Evolutionary conservation across 2,329 filamentous ascomycete species (phyloP).

Genomic region (Onygenales sp.): DNA sequence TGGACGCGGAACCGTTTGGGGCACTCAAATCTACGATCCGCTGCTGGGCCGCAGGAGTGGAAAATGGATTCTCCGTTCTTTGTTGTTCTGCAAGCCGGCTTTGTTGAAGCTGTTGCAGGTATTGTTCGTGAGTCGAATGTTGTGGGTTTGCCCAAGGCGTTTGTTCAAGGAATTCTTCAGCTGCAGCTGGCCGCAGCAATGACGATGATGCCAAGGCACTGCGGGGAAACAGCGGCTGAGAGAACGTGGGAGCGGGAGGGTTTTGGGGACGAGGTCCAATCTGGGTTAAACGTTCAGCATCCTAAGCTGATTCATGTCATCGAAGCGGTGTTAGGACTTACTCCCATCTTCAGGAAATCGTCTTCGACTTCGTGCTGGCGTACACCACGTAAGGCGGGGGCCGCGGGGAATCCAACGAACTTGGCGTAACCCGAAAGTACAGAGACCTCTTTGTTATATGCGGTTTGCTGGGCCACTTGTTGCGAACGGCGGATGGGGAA

Average conservation of each 20-base stretch:
- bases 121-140: constrained; percentile 56
- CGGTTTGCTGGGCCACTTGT: constrained; percentile 73
- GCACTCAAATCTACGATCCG: constrained; percentile 33
- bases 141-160: constrained; percentile 91
- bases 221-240: constrained; percentile 17
- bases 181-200: constrained; percentile 46
- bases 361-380: constrained; percentile 67
- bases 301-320: not conserved
- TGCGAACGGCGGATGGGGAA: constrained; percentile 69
- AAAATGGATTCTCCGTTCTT: constrained; percentile 24
- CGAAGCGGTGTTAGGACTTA: constrained; percentile 38
- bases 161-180: constrained; percentile 79
- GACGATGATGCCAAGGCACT: constrained; percentile 24
- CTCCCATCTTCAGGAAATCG: constrained; percentile 81
- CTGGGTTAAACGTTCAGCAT: constrained; percentile 7
- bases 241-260: constrained; percentile 1
- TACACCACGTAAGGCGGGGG: constrained; percentile 70
- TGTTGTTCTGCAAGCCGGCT: constrained; percentile 24
- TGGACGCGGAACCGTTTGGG: constrained; percentile 37
- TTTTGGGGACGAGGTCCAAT: not conserved
- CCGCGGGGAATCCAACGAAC: constrained; percentile 91
- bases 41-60: constrained; percentile 36
- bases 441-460: constrained; percentile 92
- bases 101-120: constrained; percentile 28
- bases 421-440: constrained; percentile 85